Evolutionary conservation across 306 rosid genomes (phyloP).

Genomic region (Glycyrrhiza uralensis): DNA sequence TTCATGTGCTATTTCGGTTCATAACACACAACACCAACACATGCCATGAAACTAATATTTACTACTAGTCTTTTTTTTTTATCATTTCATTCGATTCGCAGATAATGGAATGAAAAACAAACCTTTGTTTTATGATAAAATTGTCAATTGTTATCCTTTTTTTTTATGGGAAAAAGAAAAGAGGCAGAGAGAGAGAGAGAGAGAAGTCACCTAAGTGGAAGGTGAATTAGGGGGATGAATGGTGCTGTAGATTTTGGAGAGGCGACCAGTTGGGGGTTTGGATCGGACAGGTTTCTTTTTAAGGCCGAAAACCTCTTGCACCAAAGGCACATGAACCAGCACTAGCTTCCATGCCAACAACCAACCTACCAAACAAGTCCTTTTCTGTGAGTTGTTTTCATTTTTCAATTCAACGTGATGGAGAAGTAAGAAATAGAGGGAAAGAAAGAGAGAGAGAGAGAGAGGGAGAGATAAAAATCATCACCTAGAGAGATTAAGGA

Average conservation of each 20-base stretch:
- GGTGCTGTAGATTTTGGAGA: constrained; percentile 56
- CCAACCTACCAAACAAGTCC: constrained; percentile 56
- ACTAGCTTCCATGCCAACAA: constrained; percentile 87
- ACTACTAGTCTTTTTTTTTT: no score
- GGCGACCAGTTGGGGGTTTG: constrained; percentile 64
- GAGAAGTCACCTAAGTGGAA: constrained; percentile 34
- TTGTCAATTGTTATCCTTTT: neutral
- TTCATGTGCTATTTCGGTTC: no score
- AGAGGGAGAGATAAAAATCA: neutral
- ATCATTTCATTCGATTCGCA: neutral
- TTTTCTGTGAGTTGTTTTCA: neutral
- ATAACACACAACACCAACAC: no score
- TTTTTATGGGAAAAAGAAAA: neutral
- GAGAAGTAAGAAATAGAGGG: neutral
- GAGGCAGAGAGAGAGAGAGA: neutral
- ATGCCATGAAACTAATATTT: no score
- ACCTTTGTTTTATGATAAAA: neutral
- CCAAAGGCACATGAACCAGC: constrained; percentile 82
- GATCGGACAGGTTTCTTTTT: constrained; percentile 52
- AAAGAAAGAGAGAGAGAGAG: neutral
- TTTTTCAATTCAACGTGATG: neutral
- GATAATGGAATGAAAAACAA: neutral
- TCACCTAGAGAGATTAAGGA: constrained; percentile 59
- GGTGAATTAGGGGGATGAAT: constrained; percentile 47
- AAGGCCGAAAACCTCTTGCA: constrained; percentile 79